A percentile compares a stretch with the other conserved stretches of the same genome.
Conservation (phyloP, 441 rosid genomes). For the Viola pubescens region DNA sequence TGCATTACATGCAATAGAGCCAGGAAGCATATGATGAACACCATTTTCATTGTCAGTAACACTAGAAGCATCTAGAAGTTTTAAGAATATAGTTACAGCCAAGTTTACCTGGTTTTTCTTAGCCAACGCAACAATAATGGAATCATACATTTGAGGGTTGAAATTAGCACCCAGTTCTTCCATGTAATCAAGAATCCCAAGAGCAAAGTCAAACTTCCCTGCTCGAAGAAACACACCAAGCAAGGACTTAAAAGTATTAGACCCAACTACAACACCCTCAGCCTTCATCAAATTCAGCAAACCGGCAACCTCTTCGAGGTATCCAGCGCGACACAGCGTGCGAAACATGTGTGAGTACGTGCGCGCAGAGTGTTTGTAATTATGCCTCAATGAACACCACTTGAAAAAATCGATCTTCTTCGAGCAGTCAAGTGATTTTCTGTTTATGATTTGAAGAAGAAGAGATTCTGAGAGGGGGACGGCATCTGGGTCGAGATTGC, state of each 20-base stretch:
- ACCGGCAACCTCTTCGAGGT: conserved; percentile 49
- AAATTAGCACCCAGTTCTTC: conserved; percentile 46
- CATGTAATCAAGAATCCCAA: conserved; percentile 64
- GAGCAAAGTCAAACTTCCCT: conserved; percentile 60
- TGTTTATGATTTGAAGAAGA: conserved; percentile 55
- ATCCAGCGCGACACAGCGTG: conserved; percentile 44
- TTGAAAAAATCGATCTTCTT: conserved; percentile 58
- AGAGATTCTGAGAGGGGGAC: conserved; percentile 53
- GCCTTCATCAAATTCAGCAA: conserved; percentile 53
- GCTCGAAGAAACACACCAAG: conserved; percentile 47
- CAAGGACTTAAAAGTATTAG: conserved; percentile 47
- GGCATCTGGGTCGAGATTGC: conserved; percentile 45
- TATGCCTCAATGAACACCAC: conserved; percentile 56
- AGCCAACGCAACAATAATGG: conserved; percentile 55
- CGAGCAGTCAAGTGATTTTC: conserved; percentile 41
- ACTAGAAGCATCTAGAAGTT: conserved; percentile 43
- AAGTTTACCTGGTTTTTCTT: conserved; percentile 50
- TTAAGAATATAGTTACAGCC: conserved; percentile 56
- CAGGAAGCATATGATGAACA: conserved; percentile 33
- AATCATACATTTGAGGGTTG: conserved; percentile 43
- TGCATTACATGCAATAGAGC: conserved; percentile 50
- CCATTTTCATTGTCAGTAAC: conserved; percentile 9
- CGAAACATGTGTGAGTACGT: conserved; percentile 61
- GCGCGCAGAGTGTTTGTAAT: conserved; percentile 47
- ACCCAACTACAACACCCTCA: conserved; percentile 45